These are phyloP conservation scores for Tephrocybe sp. DNA, from an alignment of 768 basidiomycete genomes.

Conservation along the genomic window DNA sequence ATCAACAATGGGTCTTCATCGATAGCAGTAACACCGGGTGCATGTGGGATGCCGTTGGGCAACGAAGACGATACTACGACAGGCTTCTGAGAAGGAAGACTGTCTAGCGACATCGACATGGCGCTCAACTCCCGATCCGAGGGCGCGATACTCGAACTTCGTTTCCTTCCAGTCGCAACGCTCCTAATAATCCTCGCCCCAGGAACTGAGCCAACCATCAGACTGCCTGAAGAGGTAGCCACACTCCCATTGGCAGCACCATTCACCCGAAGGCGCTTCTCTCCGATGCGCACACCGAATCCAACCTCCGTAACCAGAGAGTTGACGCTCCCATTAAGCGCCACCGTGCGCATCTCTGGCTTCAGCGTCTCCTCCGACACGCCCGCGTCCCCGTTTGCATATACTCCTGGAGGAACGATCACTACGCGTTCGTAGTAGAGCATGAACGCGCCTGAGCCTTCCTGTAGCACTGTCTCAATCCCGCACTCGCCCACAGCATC, in stretches of 20 bases:
- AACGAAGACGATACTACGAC: slow-evolving; percentile 8
- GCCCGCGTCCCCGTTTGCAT: slow-evolving; percentile 16
- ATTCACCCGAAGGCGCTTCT: slow-evolving; percentile 15
- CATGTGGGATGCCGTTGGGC: slow-evolving; percentile 15
- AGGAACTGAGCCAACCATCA: slow-evolving; percentile 22
- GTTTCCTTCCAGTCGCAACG: slow-evolving; percentile 44
- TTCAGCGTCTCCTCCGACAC: slow-evolving; percentile 68
- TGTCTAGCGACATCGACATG: slow-evolving; percentile 15
- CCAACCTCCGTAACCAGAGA: slow-evolving; percentile 46
- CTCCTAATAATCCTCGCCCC: slow-evolving; percentile 55
- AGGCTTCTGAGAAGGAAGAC: slow-evolving; percentile 1
- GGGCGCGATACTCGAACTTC: slow-evolving; percentile 33
- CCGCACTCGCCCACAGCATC: slow-evolving; percentile 75
- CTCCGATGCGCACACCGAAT: slow-evolving; percentile 30
- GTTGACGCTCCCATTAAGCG: slow-evolving; percentile 45
- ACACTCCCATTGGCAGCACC: slow-evolving; percentile 12
- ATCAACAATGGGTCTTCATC: slow-evolving; percentile 5
- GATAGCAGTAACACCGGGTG: slow-evolving; percentile 8
- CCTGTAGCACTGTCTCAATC: slow-evolving; percentile 68
- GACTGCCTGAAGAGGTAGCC: slow-evolving; percentile 12
- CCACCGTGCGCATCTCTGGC: slow-evolving; percentile 43
- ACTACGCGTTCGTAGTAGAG: slow-evolving; percentile 84
- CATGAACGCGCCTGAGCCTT: slow-evolving; percentile 84
- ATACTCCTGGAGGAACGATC: slow-evolving; percentile 22
- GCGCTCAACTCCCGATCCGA: slow-evolving; percentile 24